phyloP scores from a whole-genome alignment of 331 rosid species.

The Acacia pycnantha region DNA sequence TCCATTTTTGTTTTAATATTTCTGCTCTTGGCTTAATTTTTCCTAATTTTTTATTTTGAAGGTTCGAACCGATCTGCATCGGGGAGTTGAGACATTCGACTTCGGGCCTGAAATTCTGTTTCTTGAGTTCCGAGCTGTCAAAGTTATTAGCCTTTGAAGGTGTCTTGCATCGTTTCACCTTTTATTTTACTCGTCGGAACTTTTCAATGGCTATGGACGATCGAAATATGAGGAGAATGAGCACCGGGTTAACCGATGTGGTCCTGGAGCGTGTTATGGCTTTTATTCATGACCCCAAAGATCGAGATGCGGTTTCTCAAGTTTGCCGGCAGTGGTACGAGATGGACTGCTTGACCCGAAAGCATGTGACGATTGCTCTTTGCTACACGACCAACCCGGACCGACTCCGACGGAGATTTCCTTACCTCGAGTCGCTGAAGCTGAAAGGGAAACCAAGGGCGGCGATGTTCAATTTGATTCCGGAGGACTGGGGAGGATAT shows the following conservation, averaged over 20 bases:
- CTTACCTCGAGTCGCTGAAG: constrained; percentile 72
- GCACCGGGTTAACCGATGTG: constrained; percentile 45
- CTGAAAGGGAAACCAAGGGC: constrained; percentile 96
- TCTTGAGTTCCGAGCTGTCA: neutral
- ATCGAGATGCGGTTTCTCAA: constrained; percentile 77
- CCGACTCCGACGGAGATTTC: constrained; percentile 65
- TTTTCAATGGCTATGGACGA: constrained; percentile 37
- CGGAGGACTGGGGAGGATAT: constrained; percentile 95
- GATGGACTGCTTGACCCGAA: constrained; percentile 82
- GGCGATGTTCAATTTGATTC: constrained; percentile 93
- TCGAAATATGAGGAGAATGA: constrained; percentile 13
- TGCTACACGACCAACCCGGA: constrained; percentile 89
- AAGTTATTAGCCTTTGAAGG: neutral
- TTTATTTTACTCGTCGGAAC: neutral
- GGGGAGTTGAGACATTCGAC: neutral
- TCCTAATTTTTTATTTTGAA: neutral
- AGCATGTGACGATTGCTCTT: constrained; percentile 91
- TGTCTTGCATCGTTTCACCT: neutral
- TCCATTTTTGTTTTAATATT: neutral
- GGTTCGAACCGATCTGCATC: constrained; percentile 4
- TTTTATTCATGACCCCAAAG: constrained; percentile 74
- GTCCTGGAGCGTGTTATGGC: constrained; percentile 75
- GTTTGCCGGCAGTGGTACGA: constrained; percentile 92
- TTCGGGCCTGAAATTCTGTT: neutral
- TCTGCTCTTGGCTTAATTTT: neutral